Evolutionary conservation across 345 rosid genomes (phyloP).

Genomic region (Camelina hispida): DNA sequence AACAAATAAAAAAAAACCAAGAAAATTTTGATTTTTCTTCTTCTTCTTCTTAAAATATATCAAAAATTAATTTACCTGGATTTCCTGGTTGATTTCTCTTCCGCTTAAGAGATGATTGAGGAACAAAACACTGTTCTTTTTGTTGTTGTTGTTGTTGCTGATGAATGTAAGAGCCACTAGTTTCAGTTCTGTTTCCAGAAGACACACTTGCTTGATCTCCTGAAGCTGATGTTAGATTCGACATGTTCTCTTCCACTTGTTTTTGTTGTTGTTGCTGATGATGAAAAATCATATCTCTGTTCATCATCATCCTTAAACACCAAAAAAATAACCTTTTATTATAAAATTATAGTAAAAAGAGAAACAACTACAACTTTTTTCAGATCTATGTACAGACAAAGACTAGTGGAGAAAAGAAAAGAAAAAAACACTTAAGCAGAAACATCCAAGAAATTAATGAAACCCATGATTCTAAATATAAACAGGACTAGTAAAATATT

Average conservation of each 20-base stretch:
- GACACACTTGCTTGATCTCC: slow-evolving; percentile 70
- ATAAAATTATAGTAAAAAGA: not conserved
- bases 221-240: slow-evolving; percentile 74
- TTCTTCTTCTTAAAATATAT: not conserved
- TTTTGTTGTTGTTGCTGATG: slow-evolving; percentile 49
- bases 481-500: slow-evolving; percentile 2
- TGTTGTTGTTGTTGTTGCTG: slow-evolving; percentile 40
- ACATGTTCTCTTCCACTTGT: slow-evolving; percentile 59
- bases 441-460: slow-evolving; percentile 36
- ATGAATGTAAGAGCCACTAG: slow-evolving; percentile 35
- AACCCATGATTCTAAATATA: slow-evolving; percentile 9
- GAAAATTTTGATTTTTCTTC: not conserved
- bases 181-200: slow-evolving; percentile 56
- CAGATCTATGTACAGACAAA: slow-evolving; percentile 43
- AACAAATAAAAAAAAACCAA: not conserved
- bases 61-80: slow-evolving; percentile 54
- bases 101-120: slow-evolving; percentile 50
- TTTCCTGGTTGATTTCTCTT: slow-evolving; percentile 92
- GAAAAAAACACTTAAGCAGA: slow-evolving; percentile 7
- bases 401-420: slow-evolving; percentile 19
- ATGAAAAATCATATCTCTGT: slow-evolving; percentile 56
- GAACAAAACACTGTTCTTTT: slow-evolving; percentile 52
- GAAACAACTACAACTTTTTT: not conserved
- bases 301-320: slow-evolving; percentile 39
- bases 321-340: not conserved